Percentiles rank a stretch among this genome's conserved stretches.
Conservation (phyloP, 2,329 filamentous ascomycete genomes). For the Pseudocercospora vitis region DNA sequence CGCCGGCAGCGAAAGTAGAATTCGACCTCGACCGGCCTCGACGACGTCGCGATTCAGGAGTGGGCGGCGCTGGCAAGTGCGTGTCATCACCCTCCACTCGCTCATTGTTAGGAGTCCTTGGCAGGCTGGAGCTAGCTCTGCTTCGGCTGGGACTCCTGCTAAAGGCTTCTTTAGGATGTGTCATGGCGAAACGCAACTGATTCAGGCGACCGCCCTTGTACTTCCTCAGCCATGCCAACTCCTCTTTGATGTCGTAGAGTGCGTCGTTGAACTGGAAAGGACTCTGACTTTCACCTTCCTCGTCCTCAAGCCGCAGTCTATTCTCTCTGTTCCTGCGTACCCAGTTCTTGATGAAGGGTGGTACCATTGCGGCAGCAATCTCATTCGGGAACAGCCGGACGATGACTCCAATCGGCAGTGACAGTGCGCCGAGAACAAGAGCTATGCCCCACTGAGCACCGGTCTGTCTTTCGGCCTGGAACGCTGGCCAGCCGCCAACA, state of each 20-base stretch:
- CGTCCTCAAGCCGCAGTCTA: conserved; percentile 46
- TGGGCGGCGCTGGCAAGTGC: conserved; percentile 47
- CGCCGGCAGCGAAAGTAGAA: conserved; percentile 67
- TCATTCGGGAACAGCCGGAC: conserved; percentile 82
- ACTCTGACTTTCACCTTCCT: conserved; percentile 28
- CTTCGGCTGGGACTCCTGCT: conserved; percentile 62
- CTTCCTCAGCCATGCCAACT: conserved; percentile 75
- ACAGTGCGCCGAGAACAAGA: conserved; percentile 78
- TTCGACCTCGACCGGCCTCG: conserved; percentile 67
- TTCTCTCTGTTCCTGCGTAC: conserved; percentile 42
- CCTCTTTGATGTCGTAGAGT: conserved; percentile 73
- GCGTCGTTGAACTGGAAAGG: conserved; percentile 66
- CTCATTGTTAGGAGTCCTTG: conserved; percentile 64
- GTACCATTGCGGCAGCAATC: conserved; percentile 51
- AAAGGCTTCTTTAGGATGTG: conserved; percentile 71
- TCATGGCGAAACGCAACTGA: conserved; percentile 74
- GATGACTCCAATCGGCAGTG: conserved; percentile 76
- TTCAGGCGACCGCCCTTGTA: conserved; percentile 81
- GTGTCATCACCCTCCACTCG: conserved; percentile 41
- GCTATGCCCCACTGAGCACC: conserved; percentile 85
- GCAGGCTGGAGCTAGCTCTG: conserved; percentile 63
- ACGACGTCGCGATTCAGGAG: conserved; percentile 56
- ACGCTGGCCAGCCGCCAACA: conserved; percentile 72
- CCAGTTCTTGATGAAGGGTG: conserved; percentile 42
- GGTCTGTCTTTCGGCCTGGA: conserved; percentile 70